These are phyloP conservation scores for Botrytis fragariae DNA, from an alignment of 2,329 filamentous ascomycete genomes.

Conservation along the genomic window DNA sequence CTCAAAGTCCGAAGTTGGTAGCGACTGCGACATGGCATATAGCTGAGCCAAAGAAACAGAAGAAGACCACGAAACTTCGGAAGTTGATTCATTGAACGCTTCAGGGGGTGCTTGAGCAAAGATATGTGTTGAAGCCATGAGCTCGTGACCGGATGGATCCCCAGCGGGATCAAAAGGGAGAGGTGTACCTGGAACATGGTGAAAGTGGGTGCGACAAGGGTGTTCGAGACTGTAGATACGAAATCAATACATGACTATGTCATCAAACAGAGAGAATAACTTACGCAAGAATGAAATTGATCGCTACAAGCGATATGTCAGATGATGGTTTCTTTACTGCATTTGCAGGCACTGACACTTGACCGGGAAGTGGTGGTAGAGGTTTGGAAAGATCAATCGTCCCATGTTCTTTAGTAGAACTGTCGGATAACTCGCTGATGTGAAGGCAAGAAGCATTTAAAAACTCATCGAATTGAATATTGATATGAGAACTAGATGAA, in stretches of 20 bases:
- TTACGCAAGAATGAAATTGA: conserved; percentile 37
- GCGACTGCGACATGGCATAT: conserved; percentile 25
- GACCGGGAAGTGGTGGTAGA: background rate
- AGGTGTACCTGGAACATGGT: background rate
- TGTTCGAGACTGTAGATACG: conserved; percentile 12
- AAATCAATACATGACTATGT: background rate
- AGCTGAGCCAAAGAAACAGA: conserved; percentile 23
- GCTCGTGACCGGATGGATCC: conserved; percentile 29
- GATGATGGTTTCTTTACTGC: background rate
- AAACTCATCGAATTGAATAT: conserved; percentile 1
- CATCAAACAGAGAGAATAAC: conserved; percentile 8
- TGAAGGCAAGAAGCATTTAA: conserved; percentile 8
- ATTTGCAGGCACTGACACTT: background rate
- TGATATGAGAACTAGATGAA: background rate
- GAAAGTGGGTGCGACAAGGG: conserved; percentile 16
- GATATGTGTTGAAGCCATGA: conserved; percentile 33
- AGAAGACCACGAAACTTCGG: conserved; percentile 20
- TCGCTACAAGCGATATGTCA: conserved; percentile 29
- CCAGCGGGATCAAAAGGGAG: conserved; percentile 21
- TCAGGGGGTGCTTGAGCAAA: conserved; percentile 27
- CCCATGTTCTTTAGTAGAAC: too few species aligned
- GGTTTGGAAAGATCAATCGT: conserved; percentile 8
- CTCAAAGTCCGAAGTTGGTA: conserved; percentile 32
- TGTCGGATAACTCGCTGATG: background rate
- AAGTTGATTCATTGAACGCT: conserved; percentile 11